Percentiles rank a stretch among this genome's conserved stretches.
phyloP scores from a whole-genome alignment of 2,329 filamentous ascomycete species.

The Clarireedia hainanense region DNA sequence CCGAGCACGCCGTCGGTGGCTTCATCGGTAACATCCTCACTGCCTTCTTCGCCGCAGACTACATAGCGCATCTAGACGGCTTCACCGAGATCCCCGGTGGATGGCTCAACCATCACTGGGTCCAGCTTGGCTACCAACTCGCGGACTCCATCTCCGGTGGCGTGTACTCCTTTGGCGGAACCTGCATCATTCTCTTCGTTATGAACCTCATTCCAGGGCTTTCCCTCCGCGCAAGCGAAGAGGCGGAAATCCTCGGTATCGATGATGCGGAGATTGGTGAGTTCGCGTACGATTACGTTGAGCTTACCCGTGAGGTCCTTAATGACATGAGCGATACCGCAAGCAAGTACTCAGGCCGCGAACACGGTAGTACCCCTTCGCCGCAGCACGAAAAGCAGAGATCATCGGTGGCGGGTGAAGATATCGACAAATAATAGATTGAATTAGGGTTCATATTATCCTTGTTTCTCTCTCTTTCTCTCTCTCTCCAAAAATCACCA shows the following conservation, averaged over 20 bases:
- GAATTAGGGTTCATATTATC: no score
- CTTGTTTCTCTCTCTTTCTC: no score
- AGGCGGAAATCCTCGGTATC: constrained; percentile 77
- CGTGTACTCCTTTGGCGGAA: constrained; percentile 70
- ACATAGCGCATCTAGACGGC: constrained; percentile 76
- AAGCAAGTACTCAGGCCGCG: constrained; percentile 5
- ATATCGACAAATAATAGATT: background rate
- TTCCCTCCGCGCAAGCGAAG: constrained; percentile 63
- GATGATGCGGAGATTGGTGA: constrained; percentile 89
- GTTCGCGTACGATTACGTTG: constrained; percentile 89
- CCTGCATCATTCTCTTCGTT: constrained; percentile 70
- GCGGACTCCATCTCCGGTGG: constrained; percentile 73
- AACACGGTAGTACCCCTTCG: background rate
- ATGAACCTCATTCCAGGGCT: constrained; percentile 74
- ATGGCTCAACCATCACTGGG: constrained; percentile 77
- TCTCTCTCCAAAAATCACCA: no score
- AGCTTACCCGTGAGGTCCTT: constrained; percentile 61
- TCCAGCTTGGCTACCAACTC: constrained; percentile 76
- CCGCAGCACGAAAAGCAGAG: background rate
- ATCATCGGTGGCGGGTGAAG: background rate
- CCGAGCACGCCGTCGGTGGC: constrained; percentile 72
- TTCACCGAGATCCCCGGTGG: constrained; percentile 60
- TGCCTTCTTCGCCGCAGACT: constrained; percentile 75
- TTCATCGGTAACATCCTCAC: constrained; percentile 73
- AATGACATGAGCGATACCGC: constrained; percentile 17